Base-by-base conservation (phyloP, 2,329 filamentous ascomycete species). In the Davidsoniella eucalypti region DNA sequence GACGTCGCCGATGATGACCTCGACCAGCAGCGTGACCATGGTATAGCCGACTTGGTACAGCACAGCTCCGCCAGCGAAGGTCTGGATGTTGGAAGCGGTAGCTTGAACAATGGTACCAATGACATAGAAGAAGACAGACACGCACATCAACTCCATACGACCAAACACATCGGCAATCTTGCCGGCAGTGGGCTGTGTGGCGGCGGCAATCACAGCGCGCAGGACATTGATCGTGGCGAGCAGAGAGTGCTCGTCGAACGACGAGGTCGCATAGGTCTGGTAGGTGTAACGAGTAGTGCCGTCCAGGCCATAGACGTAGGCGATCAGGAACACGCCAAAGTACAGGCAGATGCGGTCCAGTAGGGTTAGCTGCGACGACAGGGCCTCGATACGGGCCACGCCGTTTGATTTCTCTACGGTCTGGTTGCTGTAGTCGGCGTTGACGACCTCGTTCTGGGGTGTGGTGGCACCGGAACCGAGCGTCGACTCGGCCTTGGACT, bases 11-110 rank as follows among this genome's bases (percentile, higher is more conserved):
- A 82, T 66, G 53, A 83, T 70, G 57, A 82, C 74, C 60, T 82
- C 76, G 18, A 81, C 67, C 1, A 82, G 66, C 10, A 82, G 63
- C 16, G 78, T 66, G 23, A 80, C 66, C 56, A 69, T 69, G 9
- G 78, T 82, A 58, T 78, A 82, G 45, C 79, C 79, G 39, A 82
- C 66, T 66, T 72, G 76, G 60, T 80, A 80, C 37, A 80, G 60
- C 39, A 80, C 67, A 33, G 73, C 72, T 23, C 78, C 78, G 3
- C 69, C 75, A 16, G 69, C 67, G 52, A 79, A 82, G 1, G 66
- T 62, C 37, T 69, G 58, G 7, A 80, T 64, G 46, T 67, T 65
- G 41, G 59, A 63, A 0, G 74, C 63, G 2, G 64, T 61, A 8
- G 77, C 67, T 61, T 81, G 74, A 47, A 82, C 59, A 12, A 80